These are phyloP conservation scores for Coleophoma eucalyptorum DNA, from an alignment of 2,329 filamentous ascomycete species.

Conservation along the genomic window DNA sequence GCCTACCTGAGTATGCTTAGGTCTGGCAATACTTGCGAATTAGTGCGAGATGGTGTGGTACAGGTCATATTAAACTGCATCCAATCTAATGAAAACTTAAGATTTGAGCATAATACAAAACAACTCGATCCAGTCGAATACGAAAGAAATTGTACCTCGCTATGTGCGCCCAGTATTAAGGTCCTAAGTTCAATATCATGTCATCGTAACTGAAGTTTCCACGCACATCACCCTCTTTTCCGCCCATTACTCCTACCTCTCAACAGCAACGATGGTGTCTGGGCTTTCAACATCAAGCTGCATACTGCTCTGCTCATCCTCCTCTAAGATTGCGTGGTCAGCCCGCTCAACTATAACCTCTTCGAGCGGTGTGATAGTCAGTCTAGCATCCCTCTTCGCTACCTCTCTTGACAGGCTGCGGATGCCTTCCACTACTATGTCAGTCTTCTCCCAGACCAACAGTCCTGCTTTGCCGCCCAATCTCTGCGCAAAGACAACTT, in stretches of 20 bases:
- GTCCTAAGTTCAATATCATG: too few species aligned
- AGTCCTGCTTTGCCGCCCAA: slow-evolving; percentile 16
- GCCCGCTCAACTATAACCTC: slow-evolving; percentile 8
- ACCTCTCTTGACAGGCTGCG: slow-evolving; percentile 16
- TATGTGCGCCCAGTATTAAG: too few species aligned
- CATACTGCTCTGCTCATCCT: slow-evolving; percentile 4
- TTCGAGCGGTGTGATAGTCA: slow-evolving; percentile 14
- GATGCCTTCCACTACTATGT: slow-evolving; percentile 19
- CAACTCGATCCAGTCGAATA: too few species aligned
- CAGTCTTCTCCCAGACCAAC: slow-evolving; percentile 15
- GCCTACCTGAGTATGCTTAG: too few species aligned
- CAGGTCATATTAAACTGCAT: too few species aligned
- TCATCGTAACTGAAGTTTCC: too few species aligned
- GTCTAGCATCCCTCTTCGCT: slow-evolving; percentile 11
- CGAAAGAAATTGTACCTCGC: too few species aligned
- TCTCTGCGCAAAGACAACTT: slow-evolving; percentile 20
- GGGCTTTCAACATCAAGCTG: slow-evolving; percentile 23
- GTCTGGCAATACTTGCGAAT: too few species aligned
- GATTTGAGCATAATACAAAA: too few species aligned
- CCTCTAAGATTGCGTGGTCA: slow-evolving; percentile 2
- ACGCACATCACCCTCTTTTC: neutral
- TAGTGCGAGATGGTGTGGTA: too few species aligned
- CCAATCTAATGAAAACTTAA: too few species aligned
- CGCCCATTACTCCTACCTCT: slow-evolving; percentile 1
- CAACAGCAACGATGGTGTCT: slow-evolving; percentile 19